These are phyloP conservation scores for Heterobasidion irregulare DNA, from an alignment of 1,284 basidiomycete genomes.

Conservation along the genomic window DNA sequence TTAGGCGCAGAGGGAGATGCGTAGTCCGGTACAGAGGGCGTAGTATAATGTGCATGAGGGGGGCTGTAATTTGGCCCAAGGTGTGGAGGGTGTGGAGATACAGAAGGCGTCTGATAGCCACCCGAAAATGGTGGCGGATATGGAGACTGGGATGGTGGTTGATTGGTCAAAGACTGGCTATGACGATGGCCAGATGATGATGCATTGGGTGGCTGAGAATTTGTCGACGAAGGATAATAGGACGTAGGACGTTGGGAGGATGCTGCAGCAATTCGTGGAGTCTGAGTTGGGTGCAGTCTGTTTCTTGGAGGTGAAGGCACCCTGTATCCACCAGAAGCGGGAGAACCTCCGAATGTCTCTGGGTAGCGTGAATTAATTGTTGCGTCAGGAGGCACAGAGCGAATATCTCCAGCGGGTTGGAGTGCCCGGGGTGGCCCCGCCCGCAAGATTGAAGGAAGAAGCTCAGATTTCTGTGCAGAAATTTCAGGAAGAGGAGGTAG, in stretches of 20 bases:
- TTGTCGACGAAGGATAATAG: neutral
- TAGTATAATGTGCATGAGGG: neutral
- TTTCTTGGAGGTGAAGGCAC: neutral
- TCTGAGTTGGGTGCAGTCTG: neutral
- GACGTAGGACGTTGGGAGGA: neutral
- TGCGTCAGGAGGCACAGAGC: slow-evolving; percentile 9
- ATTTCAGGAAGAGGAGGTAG: slow-evolving; percentile 32
- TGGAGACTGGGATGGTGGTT: neutral
- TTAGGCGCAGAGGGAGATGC: neutral
- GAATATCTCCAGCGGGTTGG: slow-evolving; percentile 15
- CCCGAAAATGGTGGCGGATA: neutral
- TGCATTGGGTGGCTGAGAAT: neutral
- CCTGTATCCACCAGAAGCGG: neutral
- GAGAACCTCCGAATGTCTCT: neutral
- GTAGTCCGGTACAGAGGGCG: neutral
- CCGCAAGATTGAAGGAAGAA: slow-evolving; percentile 34
- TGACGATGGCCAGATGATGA: neutral
- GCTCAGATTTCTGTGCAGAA: slow-evolving; percentile 8
- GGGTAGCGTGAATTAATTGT: slow-evolving; percentile 6
- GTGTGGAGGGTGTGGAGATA: neutral
- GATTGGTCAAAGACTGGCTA: neutral
- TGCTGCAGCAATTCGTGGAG: neutral
- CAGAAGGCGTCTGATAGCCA: neutral
- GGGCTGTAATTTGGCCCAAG: neutral
- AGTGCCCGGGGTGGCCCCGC: slow-evolving; percentile 25